A percentile compares a stretch with the other conserved stretches of the same genome.
Conservation (phyloP, 108 stramenopile species). For the Aurantiochytrium sp. region DNA sequence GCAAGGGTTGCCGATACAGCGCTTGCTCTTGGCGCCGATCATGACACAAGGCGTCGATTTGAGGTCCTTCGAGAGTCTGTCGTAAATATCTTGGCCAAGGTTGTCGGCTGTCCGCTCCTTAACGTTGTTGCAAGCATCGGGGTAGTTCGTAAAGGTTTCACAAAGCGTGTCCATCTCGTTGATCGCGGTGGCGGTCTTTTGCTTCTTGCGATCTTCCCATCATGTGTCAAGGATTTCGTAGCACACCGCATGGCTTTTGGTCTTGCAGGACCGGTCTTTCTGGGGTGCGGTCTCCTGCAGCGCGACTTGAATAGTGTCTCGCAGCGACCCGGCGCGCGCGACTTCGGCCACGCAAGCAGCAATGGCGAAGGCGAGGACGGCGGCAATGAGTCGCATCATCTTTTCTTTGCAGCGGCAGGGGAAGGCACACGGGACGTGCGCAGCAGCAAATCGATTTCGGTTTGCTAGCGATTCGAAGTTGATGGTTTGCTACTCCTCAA, state of each 20-base stretch:
- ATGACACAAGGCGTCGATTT: not conserved
- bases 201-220: not conserved
- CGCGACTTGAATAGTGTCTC: not conserved
- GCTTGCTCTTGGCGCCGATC: not conserved
- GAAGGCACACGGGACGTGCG: no score
- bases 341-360: not conserved
- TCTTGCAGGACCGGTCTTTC: not conserved
- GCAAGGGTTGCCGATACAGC: conserved; percentile 25
- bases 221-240: not conserved
- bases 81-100: not conserved
- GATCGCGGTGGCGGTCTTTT: not conserved
- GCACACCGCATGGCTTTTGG: not conserved
- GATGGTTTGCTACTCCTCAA: no score
- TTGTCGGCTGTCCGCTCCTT: not conserved
- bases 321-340: not conserved
- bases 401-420: no score
- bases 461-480: no score
- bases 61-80: not conserved
- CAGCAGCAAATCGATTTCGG: no score
- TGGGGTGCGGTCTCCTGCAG: not conserved
- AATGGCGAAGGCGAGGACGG: not conserved
- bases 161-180: not conserved
- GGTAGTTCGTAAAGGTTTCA: not conserved
- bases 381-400: no score
- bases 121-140: not conserved